These are phyloP conservation scores for Alternaria sp. DNA, from an alignment of 2,329 filamentous ascomycete genomes.

Conservation along the genomic window DNA sequence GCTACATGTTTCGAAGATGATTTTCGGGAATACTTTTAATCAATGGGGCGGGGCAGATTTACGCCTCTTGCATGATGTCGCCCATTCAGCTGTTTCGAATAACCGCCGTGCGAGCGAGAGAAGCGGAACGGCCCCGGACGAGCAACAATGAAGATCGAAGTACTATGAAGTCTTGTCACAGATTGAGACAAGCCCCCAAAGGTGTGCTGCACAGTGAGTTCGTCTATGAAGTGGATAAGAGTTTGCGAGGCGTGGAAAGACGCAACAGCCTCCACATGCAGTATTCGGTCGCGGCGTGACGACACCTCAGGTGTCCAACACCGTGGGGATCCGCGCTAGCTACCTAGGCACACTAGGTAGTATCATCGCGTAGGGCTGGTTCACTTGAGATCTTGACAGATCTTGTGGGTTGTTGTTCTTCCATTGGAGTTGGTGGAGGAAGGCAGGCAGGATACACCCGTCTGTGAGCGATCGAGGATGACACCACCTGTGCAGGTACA, in stretches of 20 bases:
- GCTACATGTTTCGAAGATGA: not conserved
- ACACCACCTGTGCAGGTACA: not conserved
- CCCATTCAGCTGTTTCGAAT: slow-evolving; percentile 23
- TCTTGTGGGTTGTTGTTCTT: not conserved
- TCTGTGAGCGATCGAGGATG: not conserved
- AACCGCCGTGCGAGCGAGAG: slow-evolving; percentile 23
- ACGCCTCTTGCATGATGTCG: slow-evolving; percentile 6
- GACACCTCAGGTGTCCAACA: slow-evolving; percentile 3
- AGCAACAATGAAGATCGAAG: slow-evolving; percentile 8
- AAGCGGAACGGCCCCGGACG: slow-evolving; percentile 17
- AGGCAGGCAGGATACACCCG: not conserved
- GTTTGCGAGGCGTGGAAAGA: slow-evolving; percentile 11
- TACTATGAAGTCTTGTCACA: slow-evolving; percentile 4
- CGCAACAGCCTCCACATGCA: slow-evolving; percentile 1
- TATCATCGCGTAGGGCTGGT: not conserved
- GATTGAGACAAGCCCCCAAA: slow-evolving; percentile 18
- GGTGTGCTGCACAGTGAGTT: not conserved
- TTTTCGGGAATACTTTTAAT: slow-evolving; percentile 4
- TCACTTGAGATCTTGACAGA: not conserved
- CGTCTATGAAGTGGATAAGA: slow-evolving; percentile 3
- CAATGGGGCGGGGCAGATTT: slow-evolving; percentile 14
- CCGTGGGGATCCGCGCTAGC: not conserved
- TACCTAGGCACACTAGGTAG: slow-evolving; percentile 37
- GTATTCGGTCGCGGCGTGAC: slow-evolving; percentile 4
- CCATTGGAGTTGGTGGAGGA: not conserved